A percentile compares a stretch with the other conserved stretches of the same genome.
phyloP scores from a whole-genome alignment of 1,139 yeast species.

The Geotrichum phurueaensis region DNA sequence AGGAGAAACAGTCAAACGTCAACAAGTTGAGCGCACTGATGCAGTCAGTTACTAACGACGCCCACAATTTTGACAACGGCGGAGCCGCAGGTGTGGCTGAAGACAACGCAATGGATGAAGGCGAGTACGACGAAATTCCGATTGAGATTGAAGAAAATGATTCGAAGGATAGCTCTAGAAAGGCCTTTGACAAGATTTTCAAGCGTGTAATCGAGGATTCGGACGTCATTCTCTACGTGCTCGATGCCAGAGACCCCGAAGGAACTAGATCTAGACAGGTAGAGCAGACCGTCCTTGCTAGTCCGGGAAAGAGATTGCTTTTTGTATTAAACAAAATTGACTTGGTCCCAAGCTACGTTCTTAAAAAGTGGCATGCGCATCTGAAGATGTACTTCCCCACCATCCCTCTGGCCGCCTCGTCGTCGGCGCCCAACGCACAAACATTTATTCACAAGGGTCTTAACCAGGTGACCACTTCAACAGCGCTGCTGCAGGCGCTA shows the following conservation, averaged over 20 bases:
- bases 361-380: conserved; percentile 78
- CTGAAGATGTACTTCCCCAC: conserved; percentile 84
- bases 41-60: conserved; percentile 83
- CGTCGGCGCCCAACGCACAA: conserved; percentile 53
- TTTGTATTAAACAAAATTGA: conserved; percentile 87
- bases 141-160: conserved; percentile 18
- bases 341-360: conserved; percentile 75
- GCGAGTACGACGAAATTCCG: conserved; percentile 20
- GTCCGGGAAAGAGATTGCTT: conserved; percentile 76
- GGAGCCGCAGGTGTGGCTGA: conserved; percentile 38
- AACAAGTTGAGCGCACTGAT: conserved; percentile 77
- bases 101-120: conserved; percentile 29
- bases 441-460: conserved; percentile 68
- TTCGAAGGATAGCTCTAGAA: conserved; percentile 68
- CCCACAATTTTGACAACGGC: conserved; percentile 53
- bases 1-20: conserved; percentile 29
- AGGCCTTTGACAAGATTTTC: conserved; percentile 58
- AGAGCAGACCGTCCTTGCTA: conserved; percentile 80
- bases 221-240: conserved; percentile 83
- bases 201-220: conserved; percentile 87
- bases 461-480: conserved; percentile 67
- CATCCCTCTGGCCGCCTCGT: conserved; percentile 62
- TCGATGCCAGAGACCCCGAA: conserved; percentile 97
- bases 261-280: conserved; percentile 87
- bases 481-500: conserved; percentile 67